Evolutionary conservation across 108 stramenopile species (phyloP).

Genomic region (Heterococcus sp.): DNA sequence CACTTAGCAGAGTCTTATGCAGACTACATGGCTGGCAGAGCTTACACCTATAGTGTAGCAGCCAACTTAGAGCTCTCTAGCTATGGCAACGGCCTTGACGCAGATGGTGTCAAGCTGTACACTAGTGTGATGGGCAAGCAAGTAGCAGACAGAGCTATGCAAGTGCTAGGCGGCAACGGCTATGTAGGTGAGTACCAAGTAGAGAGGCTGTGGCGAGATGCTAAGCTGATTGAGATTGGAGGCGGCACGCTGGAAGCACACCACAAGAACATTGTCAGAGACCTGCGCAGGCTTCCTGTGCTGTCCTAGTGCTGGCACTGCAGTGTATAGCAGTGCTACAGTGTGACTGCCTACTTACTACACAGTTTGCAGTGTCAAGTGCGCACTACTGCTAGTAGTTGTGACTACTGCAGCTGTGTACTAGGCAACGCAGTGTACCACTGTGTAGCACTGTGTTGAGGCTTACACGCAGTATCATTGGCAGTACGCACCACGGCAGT

Average conservation of each 20-base stretch:
- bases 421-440: too few relatives aligned
- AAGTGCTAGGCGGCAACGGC: conserved; percentile 94
- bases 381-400: too few relatives aligned
- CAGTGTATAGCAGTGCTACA: too few relatives aligned
- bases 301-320: too few relatives aligned
- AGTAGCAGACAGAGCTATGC: conserved; percentile 94
- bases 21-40: conserved; percentile 79
- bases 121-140: conserved; percentile 90
- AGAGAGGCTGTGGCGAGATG: conserved; percentile 94
- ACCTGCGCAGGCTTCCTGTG: not conserved
- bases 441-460: too few relatives aligned
- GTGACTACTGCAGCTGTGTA: too few relatives aligned
- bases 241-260: conserved; percentile 97
- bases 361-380: too few relatives aligned
- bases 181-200: conserved; percentile 97
- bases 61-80: conserved; percentile 71
- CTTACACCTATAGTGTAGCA: conserved; percentile 83
- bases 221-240: conserved; percentile 97
- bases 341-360: too few relatives aligned
- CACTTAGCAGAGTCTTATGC: conserved; percentile 90
- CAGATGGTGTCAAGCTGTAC: conserved; percentile 95
- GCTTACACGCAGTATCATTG: too few relatives aligned
- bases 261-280: conserved; percentile 90
- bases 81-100: conserved; percentile 69
- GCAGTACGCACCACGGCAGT: too few relatives aligned